Conservation (phyloP, 2,329 filamentous ascomycete genomes). For the Beauveria sp. region DNA sequence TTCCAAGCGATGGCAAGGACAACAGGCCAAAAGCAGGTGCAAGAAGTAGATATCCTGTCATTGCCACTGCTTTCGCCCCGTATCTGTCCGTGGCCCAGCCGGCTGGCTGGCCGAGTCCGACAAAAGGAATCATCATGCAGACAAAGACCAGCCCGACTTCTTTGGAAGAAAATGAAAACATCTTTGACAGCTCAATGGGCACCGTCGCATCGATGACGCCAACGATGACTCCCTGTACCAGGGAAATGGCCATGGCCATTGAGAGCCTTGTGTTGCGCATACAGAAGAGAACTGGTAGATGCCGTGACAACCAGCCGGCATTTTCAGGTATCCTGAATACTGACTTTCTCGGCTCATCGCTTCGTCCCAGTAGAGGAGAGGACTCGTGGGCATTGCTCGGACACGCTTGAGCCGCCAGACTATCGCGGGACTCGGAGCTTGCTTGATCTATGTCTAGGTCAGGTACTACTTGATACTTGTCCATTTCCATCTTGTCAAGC, state of each 20-base stretch:
- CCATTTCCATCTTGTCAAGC: constrained; percentile 1
- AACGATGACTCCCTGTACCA: not conserved
- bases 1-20: not conserved
- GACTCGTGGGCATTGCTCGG: not conserved
- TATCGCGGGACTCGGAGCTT: not conserved
- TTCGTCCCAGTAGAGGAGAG: not conserved
- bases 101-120: constrained; percentile 1
- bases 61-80: constrained; percentile 8
- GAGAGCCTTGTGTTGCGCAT: not conserved
- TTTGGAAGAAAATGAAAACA: not conserved
- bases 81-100: constrained; percentile 9
- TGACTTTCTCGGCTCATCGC: not conserved
- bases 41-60: not conserved
- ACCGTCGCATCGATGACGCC: not conserved
- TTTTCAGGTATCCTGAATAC: not conserved
- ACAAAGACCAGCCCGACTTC: not conserved
- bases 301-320: not conserved
- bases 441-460: not conserved
- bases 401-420: not conserved
- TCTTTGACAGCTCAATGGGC: not conserved
- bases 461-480: not conserved
- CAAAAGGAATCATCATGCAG: not conserved
- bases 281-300: not conserved
- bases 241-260: not conserved
- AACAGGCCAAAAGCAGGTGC: not conserved